These are phyloP conservation scores for Salvia miltiorrhiza DNA, from an alignment of 257 asterid species.

Conservation along the genomic window DNA sequence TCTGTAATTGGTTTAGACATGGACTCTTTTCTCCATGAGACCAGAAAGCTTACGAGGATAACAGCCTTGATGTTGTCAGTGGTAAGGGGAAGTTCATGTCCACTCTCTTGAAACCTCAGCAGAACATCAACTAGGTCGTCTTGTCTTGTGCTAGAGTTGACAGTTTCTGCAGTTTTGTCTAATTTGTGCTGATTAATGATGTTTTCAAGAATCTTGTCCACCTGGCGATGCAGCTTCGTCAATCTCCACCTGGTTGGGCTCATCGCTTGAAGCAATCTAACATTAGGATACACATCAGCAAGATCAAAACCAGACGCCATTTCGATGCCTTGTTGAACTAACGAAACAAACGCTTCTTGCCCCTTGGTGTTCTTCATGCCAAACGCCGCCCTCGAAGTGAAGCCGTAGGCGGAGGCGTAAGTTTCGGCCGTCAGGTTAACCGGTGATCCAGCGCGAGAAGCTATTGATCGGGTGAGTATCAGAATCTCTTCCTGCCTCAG, in stretches of 20 bases:
- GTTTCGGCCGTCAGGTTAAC: conserved; percentile 28
- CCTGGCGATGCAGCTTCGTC: conserved; percentile 5
- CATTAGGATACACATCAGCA: conserved; percentile 21
- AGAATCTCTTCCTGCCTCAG: conserved; percentile 25
- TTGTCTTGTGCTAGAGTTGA: background rate
- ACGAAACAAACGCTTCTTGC: conserved; percentile 10
- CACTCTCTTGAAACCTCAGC: conserved; percentile 10
- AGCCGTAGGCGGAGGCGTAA: background rate
- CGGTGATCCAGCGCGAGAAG: conserved; percentile 13
- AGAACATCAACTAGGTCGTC: conserved; percentile 23
- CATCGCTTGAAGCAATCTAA: conserved; percentile 8
- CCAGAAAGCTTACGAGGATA: conserved; percentile 10
- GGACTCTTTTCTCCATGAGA: too few relatives aligned
- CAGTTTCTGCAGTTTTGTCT: background rate
- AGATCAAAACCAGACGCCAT: conserved; percentile 22
- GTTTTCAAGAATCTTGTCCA: conserved; percentile 19
- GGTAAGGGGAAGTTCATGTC: conserved; percentile 14
- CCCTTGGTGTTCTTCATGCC: conserved; percentile 22
- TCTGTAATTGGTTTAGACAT: too few relatives aligned
- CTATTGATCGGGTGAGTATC: conserved; percentile 2
- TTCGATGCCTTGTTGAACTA: background rate
- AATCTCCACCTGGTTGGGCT: conserved; percentile 25
- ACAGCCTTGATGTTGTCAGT: conserved; percentile 21
- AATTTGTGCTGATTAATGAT: conserved; percentile 23
- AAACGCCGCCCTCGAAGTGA: conserved; percentile 22